Evolutionary conservation across 2,329 filamentous ascomycete species (phyloP).

Genomic region (Lachnellula willkommii): DNA sequence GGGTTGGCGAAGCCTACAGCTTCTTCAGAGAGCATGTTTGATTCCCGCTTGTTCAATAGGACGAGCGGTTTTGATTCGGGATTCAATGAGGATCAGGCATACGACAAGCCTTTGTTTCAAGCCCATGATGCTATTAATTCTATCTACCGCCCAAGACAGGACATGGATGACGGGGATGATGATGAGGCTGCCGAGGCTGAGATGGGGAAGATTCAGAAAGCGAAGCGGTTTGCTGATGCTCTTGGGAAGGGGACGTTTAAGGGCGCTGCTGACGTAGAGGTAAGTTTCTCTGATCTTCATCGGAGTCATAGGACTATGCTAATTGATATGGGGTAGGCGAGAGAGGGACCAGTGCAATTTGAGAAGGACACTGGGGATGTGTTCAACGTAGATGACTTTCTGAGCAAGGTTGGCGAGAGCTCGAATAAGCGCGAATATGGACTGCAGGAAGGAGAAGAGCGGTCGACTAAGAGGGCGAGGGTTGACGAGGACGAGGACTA

Average conservation of each 20-base stretch:
- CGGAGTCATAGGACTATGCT: slow-evolving; percentile 3
- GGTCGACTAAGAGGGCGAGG: slow-evolving; percentile 64
- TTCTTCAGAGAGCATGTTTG: slow-evolving; percentile 91
- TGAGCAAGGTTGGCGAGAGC: slow-evolving; percentile 66
- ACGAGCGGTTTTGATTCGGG: slow-evolving; percentile 83
- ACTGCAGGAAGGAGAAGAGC: slow-evolving; percentile 59
- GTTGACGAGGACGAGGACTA: slow-evolving; percentile 63
- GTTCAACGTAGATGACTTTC: slow-evolving; percentile 91
- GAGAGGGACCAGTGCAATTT: slow-evolving; percentile 92
- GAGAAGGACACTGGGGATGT: slow-evolving; percentile 83
- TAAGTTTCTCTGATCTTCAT: slow-evolving; percentile 36
- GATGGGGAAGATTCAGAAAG: slow-evolving; percentile 83
- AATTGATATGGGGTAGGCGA: slow-evolving; percentile 44
- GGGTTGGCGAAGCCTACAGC: slow-evolving; percentile 93
- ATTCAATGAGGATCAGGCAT: slow-evolving; percentile 95
- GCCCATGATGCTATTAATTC: slow-evolving; percentile 91
- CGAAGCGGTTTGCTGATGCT: slow-evolving; percentile 73
- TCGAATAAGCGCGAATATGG: slow-evolving; percentile 70
- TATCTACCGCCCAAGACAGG: slow-evolving; percentile 80
- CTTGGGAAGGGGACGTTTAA: slow-evolving; percentile 88
- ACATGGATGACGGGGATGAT: slow-evolving; percentile 69
- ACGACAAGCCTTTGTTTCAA: slow-evolving; percentile 95
- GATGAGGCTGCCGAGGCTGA: slow-evolving; percentile 75
- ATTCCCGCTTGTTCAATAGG: slow-evolving; percentile 92
- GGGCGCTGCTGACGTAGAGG: slow-evolving; percentile 76